phyloP scores from a whole-genome alignment of 2,329 filamentous ascomycete species.

The Pseudogymnoascus sp. region DNA sequence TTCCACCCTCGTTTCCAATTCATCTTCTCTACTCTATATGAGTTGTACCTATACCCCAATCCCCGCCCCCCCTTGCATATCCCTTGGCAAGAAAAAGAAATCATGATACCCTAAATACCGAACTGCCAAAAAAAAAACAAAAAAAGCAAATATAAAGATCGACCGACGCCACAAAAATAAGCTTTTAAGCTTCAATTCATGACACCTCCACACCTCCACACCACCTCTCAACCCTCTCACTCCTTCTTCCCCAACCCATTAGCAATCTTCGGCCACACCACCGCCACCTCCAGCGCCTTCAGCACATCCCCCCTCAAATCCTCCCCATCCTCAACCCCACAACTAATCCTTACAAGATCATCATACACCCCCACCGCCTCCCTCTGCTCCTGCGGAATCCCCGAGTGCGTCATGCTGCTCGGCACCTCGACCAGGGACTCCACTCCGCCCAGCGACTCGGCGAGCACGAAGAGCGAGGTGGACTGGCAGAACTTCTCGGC shows the following conservation, averaged over 20 bases:
- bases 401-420: slow-evolving; percentile 92
- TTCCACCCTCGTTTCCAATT: neutral
- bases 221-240: neutral
- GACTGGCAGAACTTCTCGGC: slow-evolving; percentile 88
- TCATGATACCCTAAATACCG: neutral
- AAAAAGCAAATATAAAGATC: neutral
- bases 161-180: neutral
- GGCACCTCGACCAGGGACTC: slow-evolving; percentile 90
- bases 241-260: slow-evolving; percentile 15
- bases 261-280: slow-evolving; percentile 33
- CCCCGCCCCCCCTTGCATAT: neutral
- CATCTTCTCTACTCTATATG: neutral
- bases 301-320: slow-evolving; percentile 78
- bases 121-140: neutral
- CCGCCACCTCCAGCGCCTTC: slow-evolving; percentile 72
- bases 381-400: slow-evolving; percentile 81
- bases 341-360: slow-evolving; percentile 87
- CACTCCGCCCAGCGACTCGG: slow-evolving; percentile 85
- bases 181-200: neutral
- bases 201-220: neutral
- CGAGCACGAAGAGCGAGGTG: slow-evolving; percentile 85
- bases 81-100: neutral
- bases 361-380: slow-evolving; percentile 93
- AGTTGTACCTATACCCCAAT: neutral
- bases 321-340: slow-evolving; percentile 82